Evolutionary conservation across 2,329 filamentous ascomycete species (phyloP).

Genomic region (Verticillium klebahnii): DNA sequence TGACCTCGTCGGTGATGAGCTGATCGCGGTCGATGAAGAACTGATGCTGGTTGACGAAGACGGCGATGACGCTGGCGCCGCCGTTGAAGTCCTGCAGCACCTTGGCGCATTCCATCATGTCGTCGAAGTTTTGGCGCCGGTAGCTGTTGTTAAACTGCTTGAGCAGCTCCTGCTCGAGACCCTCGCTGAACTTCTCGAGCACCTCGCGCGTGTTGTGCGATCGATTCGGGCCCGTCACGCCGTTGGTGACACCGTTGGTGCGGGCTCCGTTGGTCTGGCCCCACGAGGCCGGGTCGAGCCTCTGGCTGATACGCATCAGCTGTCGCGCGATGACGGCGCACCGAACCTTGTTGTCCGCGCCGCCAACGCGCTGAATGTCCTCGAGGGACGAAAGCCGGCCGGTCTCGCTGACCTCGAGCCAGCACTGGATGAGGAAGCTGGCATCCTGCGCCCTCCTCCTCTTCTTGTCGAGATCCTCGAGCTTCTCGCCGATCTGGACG

Average conservation of each 20-base stretch:
- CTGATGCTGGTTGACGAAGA: conserved; percentile 98
- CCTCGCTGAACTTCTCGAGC: conserved; percentile 95
- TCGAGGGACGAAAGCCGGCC: conserved; percentile 85
- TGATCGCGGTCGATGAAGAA: conserved; percentile 98
- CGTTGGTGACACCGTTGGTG: conserved; percentile 45
- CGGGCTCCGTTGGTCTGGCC: conserved; percentile 53
- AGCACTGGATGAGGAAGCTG: conserved; percentile 93
- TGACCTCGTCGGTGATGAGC: conserved; percentile 80
- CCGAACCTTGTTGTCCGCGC: conserved; percentile 86
- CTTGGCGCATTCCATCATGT: conserved; percentile 95
- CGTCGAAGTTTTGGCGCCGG: conserved; percentile 88
- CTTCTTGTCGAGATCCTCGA: conserved; percentile 94
- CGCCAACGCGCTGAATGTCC: conserved; percentile 78
- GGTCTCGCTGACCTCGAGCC: conserved; percentile 89
- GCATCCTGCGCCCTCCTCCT: conserved; percentile 85
- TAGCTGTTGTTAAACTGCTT: conserved; percentile 98
- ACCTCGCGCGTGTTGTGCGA: conserved; percentile 73
- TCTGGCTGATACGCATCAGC: conserved; percentile 87
- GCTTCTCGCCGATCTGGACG: conserved; percentile 86
- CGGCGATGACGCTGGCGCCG: conserved; percentile 87
- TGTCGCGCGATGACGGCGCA: conserved; percentile 93
- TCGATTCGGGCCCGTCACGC: conserved; percentile 35
- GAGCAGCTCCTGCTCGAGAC: conserved; percentile 87
- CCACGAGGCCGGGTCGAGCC: conserved; percentile 77
- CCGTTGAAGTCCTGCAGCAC: conserved; percentile 95